Percentiles rank a stretch among this genome's conserved stretches.
These are phyloP conservation scores for Ophiostoma quercus DNA, from an alignment of 2,329 filamentous ascomycete species.

Conservation along the genomic window DNA sequence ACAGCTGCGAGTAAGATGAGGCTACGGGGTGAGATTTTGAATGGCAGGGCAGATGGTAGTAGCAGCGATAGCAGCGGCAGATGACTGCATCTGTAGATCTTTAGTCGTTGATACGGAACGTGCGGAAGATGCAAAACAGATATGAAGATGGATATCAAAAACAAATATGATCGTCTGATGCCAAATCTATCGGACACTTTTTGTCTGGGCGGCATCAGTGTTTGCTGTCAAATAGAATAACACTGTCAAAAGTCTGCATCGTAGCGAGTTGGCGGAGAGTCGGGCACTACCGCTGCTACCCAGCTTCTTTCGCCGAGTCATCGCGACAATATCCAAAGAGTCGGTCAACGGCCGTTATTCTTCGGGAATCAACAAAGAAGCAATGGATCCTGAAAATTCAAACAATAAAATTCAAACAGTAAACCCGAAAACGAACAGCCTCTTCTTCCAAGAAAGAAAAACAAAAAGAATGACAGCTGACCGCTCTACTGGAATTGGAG, in stretches of 20 bases:
- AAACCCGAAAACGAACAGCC: neutral
- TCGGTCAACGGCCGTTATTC: neutral
- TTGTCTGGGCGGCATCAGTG: neutral
- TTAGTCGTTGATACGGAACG: neutral
- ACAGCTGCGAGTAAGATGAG: neutral
- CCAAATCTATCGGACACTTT: neutral
- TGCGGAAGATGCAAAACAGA: neutral
- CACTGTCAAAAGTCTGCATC: too few relatives aligned
- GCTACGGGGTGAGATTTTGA: neutral
- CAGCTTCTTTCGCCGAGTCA: too few relatives aligned
- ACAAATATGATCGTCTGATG: neutral
- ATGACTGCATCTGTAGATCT: neutral
- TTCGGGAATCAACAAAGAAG: neutral
- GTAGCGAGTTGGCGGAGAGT: neutral
- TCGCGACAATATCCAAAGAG: neutral
- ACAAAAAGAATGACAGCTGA: too few relatives aligned
- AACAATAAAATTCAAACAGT: neutral
- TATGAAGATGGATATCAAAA: neutral
- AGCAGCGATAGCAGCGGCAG: neutral
- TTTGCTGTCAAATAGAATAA: constrained; percentile 2
- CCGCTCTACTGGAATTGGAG: neutral
- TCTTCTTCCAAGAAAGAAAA: too few relatives aligned
- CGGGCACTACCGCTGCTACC: too few relatives aligned
- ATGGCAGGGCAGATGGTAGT: neutral
- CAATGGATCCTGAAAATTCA: neutral